phyloP scores from a whole-genome alignment of 441 rosid genomes.

The Pelargonium myrrhifolium region DNA sequence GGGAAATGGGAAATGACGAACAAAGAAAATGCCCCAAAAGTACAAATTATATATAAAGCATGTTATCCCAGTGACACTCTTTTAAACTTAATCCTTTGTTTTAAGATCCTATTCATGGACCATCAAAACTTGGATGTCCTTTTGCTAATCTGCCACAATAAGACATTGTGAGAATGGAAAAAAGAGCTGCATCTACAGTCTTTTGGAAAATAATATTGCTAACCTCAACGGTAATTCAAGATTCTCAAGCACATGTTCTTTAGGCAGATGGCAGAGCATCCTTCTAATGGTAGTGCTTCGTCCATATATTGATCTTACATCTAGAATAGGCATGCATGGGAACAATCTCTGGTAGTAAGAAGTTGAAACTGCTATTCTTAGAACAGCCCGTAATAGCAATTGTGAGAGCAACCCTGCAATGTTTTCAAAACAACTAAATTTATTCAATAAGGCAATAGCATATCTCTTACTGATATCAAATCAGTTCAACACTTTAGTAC shows the following conservation, averaged over 20 bases:
- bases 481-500: not conserved
- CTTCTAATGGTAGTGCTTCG: conserved; percentile 30
- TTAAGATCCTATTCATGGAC: not conserved
- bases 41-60: conserved; percentile 1
- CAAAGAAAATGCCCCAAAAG: not conserved
- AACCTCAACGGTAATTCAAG: conserved; percentile 53
- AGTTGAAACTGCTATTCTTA: conserved; percentile 40
- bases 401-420: conserved; percentile 35
- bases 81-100: not conserved
- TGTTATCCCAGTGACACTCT: not conserved
- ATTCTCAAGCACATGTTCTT: conserved; percentile 29
- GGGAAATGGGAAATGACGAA: conserved; percentile 5
- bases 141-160: not conserved
- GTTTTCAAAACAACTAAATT: not conserved
- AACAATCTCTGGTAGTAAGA: conserved; percentile 28
- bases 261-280: conserved; percentile 39
- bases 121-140: not conserved
- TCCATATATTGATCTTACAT: conserved; percentile 24
- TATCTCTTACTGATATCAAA: not conserved
- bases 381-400: conserved; percentile 38
- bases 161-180: not conserved
- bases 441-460: not conserved
- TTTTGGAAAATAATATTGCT: conserved; percentile 4
- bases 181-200: conserved; percentile 5
- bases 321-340: conserved; percentile 17